Evolutionary conservation across 2,329 filamentous ascomycete genomes (phyloP).

Genomic region (Colletotrichum costaricense): DNA sequence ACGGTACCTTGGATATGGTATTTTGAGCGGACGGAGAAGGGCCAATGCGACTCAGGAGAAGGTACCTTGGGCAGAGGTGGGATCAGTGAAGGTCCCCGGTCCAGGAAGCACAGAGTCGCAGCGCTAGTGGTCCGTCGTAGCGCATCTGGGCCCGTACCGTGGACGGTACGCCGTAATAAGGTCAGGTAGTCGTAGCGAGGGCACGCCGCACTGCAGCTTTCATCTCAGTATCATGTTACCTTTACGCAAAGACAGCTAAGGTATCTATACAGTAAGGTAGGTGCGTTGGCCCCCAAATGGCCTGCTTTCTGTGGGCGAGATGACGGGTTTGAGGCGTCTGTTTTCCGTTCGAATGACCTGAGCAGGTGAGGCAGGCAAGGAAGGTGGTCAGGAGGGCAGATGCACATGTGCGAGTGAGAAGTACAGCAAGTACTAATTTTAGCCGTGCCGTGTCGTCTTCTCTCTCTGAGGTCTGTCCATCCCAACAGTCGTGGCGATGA

Average conservation of each 20-base stretch:
- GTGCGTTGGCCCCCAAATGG: not conserved
- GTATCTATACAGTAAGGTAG: not conserved
- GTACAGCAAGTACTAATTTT: constrained; percentile 17
- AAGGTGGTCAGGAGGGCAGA: not conserved
- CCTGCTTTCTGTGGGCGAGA: not conserved
- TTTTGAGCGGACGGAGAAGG: not conserved
- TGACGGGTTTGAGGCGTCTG: not conserved
- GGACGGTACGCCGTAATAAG: not conserved
- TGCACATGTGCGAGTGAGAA: constrained; percentile 9
- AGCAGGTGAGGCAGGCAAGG: not conserved
- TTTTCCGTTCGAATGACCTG: not conserved
- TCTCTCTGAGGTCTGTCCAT: not conserved
- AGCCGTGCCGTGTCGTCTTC: constrained; percentile 4
- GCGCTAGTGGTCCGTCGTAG: constrained; percentile 14
- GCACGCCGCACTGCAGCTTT: not conserved
- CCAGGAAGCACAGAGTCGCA: constrained; percentile 2
- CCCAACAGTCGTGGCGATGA: not conserved
- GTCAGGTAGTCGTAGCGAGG: constrained; percentile 7
- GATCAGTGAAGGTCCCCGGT: not conserved
- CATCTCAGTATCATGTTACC: not conserved
- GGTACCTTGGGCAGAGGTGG: not conserved
- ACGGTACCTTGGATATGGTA: constrained; percentile 3
- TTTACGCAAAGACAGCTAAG: not conserved
- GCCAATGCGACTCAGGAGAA: not conserved
- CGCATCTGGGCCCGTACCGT: not conserved